Evolutionary conservation across 163 green algal species (phyloP).

Genomic region (Scenedesmus sp.): DNA sequence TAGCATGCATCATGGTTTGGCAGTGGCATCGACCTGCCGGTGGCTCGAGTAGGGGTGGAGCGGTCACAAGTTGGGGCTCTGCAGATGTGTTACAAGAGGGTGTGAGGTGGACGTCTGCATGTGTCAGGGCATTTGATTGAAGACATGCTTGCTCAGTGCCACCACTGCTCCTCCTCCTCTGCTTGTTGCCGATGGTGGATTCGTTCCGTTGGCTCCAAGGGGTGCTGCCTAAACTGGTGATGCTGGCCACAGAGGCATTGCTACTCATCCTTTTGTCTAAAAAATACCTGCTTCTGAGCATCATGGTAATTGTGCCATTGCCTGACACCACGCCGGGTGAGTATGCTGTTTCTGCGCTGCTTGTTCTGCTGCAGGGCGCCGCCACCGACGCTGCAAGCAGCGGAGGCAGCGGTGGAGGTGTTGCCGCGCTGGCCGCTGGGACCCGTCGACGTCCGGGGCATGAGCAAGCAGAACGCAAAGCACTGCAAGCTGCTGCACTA

Average conservation of each 20-base stretch:
- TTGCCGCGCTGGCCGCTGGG: slow-evolving; percentile 65
- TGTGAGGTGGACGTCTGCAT: background rate
- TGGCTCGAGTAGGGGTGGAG: slow-evolving; percentile 63
- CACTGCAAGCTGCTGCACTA: slow-evolving; percentile 63
- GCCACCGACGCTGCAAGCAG: background rate
- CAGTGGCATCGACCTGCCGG: slow-evolving; percentile 97
- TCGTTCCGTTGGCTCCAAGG: slow-evolving; percentile 73
- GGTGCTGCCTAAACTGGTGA: background rate
- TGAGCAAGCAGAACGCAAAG: slow-evolving; percentile 52
- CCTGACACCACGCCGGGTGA: no score
- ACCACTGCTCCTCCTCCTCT: no score
- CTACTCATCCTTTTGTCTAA: no score
- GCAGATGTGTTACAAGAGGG: background rate
- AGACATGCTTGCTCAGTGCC: no score
- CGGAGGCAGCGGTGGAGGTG: background rate
- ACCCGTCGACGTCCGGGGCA: slow-evolving; percentile 63
- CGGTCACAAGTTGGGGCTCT: background rate
- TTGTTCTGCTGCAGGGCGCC: background rate
- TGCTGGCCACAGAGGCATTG: no score
- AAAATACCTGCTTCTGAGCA: no score
- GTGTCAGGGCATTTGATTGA: no score
- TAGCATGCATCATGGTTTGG: slow-evolving; percentile 65
- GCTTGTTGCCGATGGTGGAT: no score
- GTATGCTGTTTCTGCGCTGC: no score
- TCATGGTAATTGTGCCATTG: no score